A percentile compares a stretch with the other conserved stretches of the same genome.
These are phyloP conservation scores for Taphrina wiesneri DNA, from an alignment of 1,139 yeast species.

Conservation along the genomic window DNA sequence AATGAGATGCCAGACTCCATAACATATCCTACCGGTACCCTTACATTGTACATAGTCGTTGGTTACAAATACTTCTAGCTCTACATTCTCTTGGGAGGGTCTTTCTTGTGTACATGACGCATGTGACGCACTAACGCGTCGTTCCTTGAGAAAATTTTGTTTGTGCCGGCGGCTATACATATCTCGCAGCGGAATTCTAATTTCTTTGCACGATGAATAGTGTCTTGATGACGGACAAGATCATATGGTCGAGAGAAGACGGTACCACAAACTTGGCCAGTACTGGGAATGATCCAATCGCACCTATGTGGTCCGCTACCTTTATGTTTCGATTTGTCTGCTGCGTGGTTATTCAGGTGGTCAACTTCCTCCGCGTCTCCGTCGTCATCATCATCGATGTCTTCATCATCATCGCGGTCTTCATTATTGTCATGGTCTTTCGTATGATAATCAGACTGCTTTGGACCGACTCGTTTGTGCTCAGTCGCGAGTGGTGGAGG, in stretches of 20 bases:
- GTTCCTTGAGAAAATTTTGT: slow-evolving; percentile 86
- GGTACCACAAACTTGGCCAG: slow-evolving; percentile 69
- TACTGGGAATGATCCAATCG: slow-evolving; percentile 60
- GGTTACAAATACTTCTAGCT: not conserved
- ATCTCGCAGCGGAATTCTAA: slow-evolving; percentile 82
- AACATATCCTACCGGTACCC: too few relatives aligned
- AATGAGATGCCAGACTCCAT: not conserved
- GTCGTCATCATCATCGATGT: not conserved
- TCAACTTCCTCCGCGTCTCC: slow-evolving; percentile 2
- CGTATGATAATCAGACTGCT: not conserved
- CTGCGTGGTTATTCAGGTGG: not conserved
- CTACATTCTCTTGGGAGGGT: slow-evolving; percentile 2
- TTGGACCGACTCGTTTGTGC: not conserved
- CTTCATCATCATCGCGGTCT: slow-evolving; percentile 11
- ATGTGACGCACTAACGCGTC: slow-evolving; percentile 91
- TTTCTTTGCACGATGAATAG: slow-evolving; percentile 87
- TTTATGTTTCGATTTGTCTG: slow-evolving; percentile 20
- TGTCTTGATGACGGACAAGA: slow-evolving; percentile 90
- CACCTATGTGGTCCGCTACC: slow-evolving; percentile 55
- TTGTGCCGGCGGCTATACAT: slow-evolving; percentile 56
- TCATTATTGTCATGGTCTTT: not conserved
- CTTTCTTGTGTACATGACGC: slow-evolving; percentile 31
- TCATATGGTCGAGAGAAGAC: slow-evolving; percentile 93
- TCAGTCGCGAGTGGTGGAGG: slow-evolving; percentile 1
- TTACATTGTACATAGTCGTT: too few relatives aligned